Conservation (phyloP, 257 asterid species). For the Nicotiana tomentosiformis region DNA sequence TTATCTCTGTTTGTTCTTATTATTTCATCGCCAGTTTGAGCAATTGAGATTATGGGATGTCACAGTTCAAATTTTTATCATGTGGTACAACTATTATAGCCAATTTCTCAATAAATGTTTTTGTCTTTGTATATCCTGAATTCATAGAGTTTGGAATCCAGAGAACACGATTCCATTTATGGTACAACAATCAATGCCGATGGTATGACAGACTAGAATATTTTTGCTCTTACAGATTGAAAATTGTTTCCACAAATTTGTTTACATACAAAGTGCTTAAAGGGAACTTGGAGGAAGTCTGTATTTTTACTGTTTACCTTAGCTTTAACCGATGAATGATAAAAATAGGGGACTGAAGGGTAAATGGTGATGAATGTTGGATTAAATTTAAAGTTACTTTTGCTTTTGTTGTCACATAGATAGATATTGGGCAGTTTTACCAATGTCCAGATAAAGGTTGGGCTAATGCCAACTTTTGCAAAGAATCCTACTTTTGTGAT, state of each 20-base stretch:
- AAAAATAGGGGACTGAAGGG: background rate
- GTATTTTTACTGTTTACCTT: background rate
- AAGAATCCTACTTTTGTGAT: slow-evolving; percentile 30
- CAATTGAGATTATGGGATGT: background rate
- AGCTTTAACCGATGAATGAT: background rate
- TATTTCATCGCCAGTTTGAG: background rate
- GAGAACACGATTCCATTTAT: no score
- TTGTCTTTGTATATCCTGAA: no score
- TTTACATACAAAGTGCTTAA: background rate
- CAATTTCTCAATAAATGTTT: no score
- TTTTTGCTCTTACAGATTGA: background rate
- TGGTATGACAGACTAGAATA: no score
- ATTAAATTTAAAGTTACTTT: background rate
- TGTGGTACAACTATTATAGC: background rate
- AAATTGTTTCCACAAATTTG: no score
- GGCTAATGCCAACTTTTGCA: slow-evolving; percentile 25
- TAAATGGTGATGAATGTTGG: background rate
- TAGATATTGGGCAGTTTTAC: background rate
- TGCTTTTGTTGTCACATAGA: background rate
- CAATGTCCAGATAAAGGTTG: background rate
- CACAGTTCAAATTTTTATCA: background rate
- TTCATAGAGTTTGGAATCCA: no score
- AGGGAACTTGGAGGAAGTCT: background rate
- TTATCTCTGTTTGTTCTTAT: background rate
- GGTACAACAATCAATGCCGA: no score